Evolutionary conservation across 345 rosid genomes (phyloP), one percentile per base, ranked within the genome.

Genomic region (Sapria himalayana): DNA sequence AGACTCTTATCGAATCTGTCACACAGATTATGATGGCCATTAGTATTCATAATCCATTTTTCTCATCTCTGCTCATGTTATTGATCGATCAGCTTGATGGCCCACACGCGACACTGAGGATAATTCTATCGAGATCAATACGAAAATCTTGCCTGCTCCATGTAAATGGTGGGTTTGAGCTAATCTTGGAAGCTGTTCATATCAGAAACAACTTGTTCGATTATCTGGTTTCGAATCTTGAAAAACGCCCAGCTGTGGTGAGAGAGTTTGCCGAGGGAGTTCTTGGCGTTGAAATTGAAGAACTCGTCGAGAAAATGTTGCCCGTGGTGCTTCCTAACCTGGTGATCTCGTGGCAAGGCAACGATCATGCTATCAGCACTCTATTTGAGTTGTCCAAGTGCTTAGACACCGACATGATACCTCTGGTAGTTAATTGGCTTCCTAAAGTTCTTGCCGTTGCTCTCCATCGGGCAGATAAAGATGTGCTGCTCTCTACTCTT

Each of bases 401-500:
- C 52, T 62, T 76, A 52, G 64, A 76, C 55, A 70, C 61, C 45
- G 85, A 76, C 22, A 50, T 70, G 71, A 72, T 67, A 46, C 78
- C 82, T 29, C 66, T 86, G 41, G 61, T 81, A 29, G 85, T 86
- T 48, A 63, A 74, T 58, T 86, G 82, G 92, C 63, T 81, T 12
- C 97, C 97, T 5, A 78, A 76, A 63, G 94, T 86, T 19, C 97
- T 81, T 54, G 81, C 94, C 15, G 78, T 70, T 74, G 85, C 93
- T 54, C 91, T 81, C 37, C 76, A 72, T 65, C 78, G 53, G 55
- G 43, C 66, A 51, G 75, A 82, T 48, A 74, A 68, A 50, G 69
- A 49, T 43, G 69, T 60, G 40, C 62, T 86, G 57, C 65, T 58
- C 49, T 71, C 73, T 56, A 79, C 79, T 33, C 64, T 86, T 65